Conservation (phyloP, 139 green algal species). For the Auxenochlorella pyrenoidosa region DNA sequence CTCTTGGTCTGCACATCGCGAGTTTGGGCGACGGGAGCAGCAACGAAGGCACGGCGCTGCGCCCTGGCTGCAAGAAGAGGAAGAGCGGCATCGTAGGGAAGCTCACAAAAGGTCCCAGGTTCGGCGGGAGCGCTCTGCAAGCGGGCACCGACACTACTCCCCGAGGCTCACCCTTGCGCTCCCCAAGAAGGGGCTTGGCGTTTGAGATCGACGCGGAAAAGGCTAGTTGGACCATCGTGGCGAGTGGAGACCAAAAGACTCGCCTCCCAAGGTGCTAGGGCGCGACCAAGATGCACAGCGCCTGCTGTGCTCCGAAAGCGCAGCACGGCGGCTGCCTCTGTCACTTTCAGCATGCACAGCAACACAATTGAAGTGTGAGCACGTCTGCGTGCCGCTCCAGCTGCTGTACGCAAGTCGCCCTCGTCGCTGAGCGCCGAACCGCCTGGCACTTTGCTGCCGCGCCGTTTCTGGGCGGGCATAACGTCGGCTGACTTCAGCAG, state of each 20-base stretch:
- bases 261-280: no score
- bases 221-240: neutral
- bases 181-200: neutral
- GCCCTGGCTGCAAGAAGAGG: neutral
- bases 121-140: no score
- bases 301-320: neutral
- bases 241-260: neutral
- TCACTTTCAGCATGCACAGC: neutral
- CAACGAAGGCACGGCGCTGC: neutral
- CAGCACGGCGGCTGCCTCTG: neutral
- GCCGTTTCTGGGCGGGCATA: no score
- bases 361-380: no score
- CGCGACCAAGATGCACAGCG: neutral
- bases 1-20: neutral
- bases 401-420: no score
- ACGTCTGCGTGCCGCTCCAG: no score
- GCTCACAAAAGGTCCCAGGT: neutral
- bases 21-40: neutral
- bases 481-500: no score
- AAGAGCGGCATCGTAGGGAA: neutral
- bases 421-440: no score
- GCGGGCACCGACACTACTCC: no score
- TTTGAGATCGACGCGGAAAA: neutral
- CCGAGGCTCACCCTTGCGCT: no score
- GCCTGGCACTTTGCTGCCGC: no score